Evolutionary conservation across 1,284 basidiomycete species (phyloP).

Genomic region (Golubevia sp.): DNA sequence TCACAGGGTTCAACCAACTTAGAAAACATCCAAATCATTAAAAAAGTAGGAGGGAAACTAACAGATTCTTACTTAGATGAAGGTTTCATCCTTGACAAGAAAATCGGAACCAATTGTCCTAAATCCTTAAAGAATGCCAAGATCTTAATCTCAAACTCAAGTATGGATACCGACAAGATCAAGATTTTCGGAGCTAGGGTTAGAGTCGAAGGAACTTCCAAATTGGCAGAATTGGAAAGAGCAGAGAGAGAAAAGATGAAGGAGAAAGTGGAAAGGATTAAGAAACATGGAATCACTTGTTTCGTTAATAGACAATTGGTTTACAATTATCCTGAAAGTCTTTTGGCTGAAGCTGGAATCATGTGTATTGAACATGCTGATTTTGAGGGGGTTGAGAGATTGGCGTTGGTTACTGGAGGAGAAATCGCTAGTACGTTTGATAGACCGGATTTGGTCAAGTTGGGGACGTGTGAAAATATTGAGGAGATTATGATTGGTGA

Average conservation of each 20-base stretch:
- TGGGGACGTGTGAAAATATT: constrained; percentile 50
- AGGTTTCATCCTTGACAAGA: constrained; percentile 60
- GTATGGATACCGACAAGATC: constrained; percentile 62
- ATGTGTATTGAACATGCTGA: constrained; percentile 61
- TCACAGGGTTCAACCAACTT: constrained; percentile 52
- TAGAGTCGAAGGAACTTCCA: constrained; percentile 55
- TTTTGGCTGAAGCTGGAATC: constrained; percentile 58
- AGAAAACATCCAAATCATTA: constrained; percentile 62
- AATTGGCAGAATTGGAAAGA: constrained; percentile 59
- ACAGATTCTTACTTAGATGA: constrained; percentile 59
- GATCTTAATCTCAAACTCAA: constrained; percentile 59
- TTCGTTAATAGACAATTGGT: constrained; percentile 61
- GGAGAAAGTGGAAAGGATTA: constrained; percentile 61
- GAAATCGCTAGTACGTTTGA: constrained; percentile 60
- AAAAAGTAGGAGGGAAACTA: constrained; percentile 58
- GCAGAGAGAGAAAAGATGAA: constrained; percentile 61
- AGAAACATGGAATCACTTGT: constrained; percentile 59
- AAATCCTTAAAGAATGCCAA: constrained; percentile 53
- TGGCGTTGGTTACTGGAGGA: constrained; percentile 57
- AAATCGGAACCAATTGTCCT: constrained; percentile 54
- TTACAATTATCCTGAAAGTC: constrained; percentile 59
- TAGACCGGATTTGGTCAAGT: constrained; percentile 53
- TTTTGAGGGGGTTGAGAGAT: constrained; percentile 59
- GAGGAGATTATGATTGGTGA: constrained; percentile 61
- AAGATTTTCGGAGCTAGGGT: constrained; percentile 61